A percentile compares a stretch with the other conserved stretches of the same genome.
These are phyloP conservation scores for Penicillium alfredii DNA, from an alignment of 495 filamentous ascomycete species.

Conservation along the genomic window DNA sequence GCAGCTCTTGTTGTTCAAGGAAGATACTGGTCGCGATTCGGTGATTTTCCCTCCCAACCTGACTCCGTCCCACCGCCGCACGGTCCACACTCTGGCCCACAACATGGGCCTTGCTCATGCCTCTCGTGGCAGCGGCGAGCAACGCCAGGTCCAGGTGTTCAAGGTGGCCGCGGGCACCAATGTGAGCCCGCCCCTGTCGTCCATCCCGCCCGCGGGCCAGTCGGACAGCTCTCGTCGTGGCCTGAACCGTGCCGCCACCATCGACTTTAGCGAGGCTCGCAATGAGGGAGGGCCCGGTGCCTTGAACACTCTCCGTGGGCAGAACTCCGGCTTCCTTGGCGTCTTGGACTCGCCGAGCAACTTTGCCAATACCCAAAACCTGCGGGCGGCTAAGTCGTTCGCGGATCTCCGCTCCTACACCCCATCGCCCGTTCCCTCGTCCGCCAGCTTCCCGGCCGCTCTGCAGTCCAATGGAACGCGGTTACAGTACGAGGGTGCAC, in stretches of 20 bases:
- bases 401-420: slow-evolving; percentile 93
- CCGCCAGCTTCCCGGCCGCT: slow-evolving; percentile 75
- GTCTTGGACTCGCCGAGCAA: slow-evolving; percentile 77
- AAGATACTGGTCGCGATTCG: slow-evolving; percentile 67
- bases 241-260: slow-evolving; percentile 91
- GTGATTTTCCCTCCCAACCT: slow-evolving; percentile 76
- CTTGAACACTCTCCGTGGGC: slow-evolving; percentile 69
- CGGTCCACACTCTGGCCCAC: slow-evolving; percentile 89
- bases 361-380: slow-evolving; percentile 59
- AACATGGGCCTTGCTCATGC: slow-evolving; percentile 87
- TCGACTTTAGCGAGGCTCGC: slow-evolving; percentile 90
- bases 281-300: slow-evolving; percentile 55
- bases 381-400: slow-evolving; percentile 95
- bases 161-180: slow-evolving; percentile 57
- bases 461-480: slow-evolving; percentile 60
- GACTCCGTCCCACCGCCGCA: slow-evolving; percentile 75
- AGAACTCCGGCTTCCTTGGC: slow-evolving; percentile 70
- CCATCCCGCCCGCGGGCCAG: slow-evolving; percentile 56
- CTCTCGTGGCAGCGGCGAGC: slow-evolving; percentile 78
- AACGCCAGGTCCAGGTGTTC: slow-evolving; percentile 83
- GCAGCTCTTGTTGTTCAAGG: slow-evolving; percentile 82
- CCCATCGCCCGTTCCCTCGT: slow-evolving; percentile 85
- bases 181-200: slow-evolving; percentile 56
- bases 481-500: slow-evolving; percentile 55
- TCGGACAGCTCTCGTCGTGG: slow-evolving; percentile 71